These are phyloP conservation scores for Myriangium duriaei DNA, from an alignment of 2,329 filamentous ascomycete species.

Conservation along the genomic window DNA sequence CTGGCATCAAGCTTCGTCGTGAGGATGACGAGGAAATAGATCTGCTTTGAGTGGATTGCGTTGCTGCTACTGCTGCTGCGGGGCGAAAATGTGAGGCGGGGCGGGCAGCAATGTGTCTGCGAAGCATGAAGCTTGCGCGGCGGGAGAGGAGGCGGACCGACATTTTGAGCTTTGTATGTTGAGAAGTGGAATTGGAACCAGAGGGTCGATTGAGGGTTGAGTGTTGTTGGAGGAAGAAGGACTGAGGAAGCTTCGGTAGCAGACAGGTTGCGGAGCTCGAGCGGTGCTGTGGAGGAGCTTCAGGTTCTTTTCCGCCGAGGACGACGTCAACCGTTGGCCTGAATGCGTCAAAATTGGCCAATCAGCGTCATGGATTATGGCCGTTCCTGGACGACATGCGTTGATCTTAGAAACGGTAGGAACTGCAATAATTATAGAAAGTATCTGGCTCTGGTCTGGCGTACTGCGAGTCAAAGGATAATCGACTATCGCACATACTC, in stretches of 20 bases:
- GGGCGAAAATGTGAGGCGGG: conserved; percentile 9
- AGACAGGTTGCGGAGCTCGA: too few relatives aligned
- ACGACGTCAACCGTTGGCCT: too few relatives aligned
- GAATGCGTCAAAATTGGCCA: too few relatives aligned
- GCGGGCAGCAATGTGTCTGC: conserved; percentile 9
- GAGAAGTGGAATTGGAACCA: background rate
- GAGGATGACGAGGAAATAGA: conserved; percentile 14
- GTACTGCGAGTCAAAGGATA: too few relatives aligned
- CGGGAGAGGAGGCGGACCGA: conserved; percentile 12
- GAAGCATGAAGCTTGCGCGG: conserved; percentile 2
- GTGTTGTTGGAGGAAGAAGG: background rate
- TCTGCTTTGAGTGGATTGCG: conserved; percentile 2
- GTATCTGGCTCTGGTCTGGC: too few relatives aligned
- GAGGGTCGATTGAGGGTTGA: background rate
- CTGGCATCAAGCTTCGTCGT: conserved; percentile 29
- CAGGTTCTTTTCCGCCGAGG: too few relatives aligned
- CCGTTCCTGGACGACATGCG: too few relatives aligned
- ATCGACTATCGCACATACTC: background rate
- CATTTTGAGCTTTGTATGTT: conserved; percentile 4
- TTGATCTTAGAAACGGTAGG: too few relatives aligned
- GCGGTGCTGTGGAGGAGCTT: too few relatives aligned
- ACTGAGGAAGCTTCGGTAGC: too few relatives aligned
- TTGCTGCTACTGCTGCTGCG: conserved; percentile 9
- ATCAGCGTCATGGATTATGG: too few relatives aligned
- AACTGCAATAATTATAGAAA: too few relatives aligned